Conservation (phyloP, 2,329 filamentous ascomycete species). For the Fusarium austroafricanum region DNA sequence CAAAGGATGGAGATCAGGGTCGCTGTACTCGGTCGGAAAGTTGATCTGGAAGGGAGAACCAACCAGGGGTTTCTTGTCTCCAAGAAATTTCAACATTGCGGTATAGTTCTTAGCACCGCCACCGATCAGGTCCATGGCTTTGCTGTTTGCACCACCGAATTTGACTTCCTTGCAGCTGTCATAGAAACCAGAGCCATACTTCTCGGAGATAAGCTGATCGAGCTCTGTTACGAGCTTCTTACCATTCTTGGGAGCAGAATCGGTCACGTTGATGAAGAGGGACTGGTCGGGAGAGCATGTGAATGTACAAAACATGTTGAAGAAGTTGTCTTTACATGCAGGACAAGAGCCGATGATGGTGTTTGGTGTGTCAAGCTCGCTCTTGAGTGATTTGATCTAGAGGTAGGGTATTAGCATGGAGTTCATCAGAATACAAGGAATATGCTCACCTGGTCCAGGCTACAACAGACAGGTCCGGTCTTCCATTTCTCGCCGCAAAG, state of each 20-base stretch:
- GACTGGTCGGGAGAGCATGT: conserved; percentile 98
- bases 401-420: conserved; percentile 16
- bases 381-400: conserved; percentile 81
- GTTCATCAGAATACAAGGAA: conserved; percentile 27
- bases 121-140: conserved; percentile 95
- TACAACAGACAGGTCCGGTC: conserved; percentile 86
- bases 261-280: conserved; percentile 91
- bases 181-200: conserved; percentile 90
- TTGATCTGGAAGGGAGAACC: conserved; percentile 99
- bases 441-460: conserved; percentile 74
- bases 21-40: conserved; percentile 74
- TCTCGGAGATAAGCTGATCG: conserved; percentile 86
- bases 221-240: conserved; percentile 83
- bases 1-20: conserved; percentile 77
- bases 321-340: conserved; percentile 98
- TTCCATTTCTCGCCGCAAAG: conserved; percentile 92
- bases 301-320: conserved; percentile 97
- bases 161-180: conserved; percentile 99
- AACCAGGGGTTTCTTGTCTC: conserved; percentile 83
- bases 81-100: conserved; percentile 89
- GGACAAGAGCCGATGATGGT: conserved; percentile 93
- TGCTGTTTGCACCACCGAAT: conserved; percentile 92
- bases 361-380: conserved; percentile 87
- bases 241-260: conserved; percentile 70
- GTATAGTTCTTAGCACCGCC: conserved; percentile 93